These are phyloP conservation scores for Agastache rugosa DNA, from an alignment of 257 asterid species.

Conservation along the genomic window DNA sequence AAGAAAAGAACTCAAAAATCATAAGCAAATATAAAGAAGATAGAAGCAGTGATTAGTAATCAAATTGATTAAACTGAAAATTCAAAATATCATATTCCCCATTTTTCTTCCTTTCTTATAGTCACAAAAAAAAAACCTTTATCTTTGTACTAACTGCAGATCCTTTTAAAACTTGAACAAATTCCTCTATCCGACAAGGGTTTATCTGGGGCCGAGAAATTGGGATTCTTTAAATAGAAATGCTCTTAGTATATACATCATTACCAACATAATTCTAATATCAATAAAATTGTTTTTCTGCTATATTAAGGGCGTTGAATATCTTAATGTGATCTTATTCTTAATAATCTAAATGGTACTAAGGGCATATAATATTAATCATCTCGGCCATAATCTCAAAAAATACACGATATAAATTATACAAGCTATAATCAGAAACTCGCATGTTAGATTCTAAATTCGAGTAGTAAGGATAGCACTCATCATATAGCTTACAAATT, in stretches of 20 bases:
- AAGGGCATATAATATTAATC: background rate
- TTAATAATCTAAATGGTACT: background rate
- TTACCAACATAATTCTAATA: background rate
- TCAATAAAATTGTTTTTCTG: background rate
- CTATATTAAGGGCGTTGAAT: slow-evolving; percentile 2
- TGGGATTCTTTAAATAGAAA: slow-evolving; percentile 15
- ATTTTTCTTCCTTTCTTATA: background rate
- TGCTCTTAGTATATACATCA: background rate
- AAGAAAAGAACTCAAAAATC: slow-evolving; percentile 13
- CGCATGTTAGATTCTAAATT: slow-evolving; percentile 9
- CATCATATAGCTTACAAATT: slow-evolving; percentile 12
- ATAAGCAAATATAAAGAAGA: background rate
- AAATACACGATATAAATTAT: background rate
- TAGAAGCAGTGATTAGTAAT: background rate
- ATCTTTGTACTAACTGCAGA: background rate
- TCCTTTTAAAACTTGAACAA: background rate
- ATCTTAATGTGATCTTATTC: background rate
- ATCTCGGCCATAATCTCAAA: background rate
- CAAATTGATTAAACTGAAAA: slow-evolving; percentile 6
- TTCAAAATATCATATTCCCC: background rate
- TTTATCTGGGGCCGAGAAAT: background rate
- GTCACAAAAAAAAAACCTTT: background rate
- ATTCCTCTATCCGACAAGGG: background rate
- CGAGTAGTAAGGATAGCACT: background rate
- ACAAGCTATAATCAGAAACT: slow-evolving; percentile 19